Conservation (phyloP, 495 filamentous ascomycete genomes). For the Penicillium simplicissimum region DNA sequence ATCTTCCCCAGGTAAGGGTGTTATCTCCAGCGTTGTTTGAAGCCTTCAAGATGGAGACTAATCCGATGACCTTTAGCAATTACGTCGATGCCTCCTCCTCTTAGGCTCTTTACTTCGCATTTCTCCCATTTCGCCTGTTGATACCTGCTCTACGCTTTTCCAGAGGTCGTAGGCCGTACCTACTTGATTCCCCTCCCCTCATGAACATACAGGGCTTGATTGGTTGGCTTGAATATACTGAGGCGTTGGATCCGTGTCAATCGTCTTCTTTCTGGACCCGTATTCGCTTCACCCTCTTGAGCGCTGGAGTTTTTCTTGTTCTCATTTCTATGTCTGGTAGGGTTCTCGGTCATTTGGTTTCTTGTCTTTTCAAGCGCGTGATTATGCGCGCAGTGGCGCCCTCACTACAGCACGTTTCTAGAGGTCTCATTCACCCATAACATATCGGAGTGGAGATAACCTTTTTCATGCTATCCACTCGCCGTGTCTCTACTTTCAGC, state of each 20-base stretch:
- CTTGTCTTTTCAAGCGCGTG: conserved; percentile 3
- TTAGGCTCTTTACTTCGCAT: conserved; percentile 11
- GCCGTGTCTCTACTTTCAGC: background rate
- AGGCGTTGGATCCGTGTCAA: conserved; percentile 17
- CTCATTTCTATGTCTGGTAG: conserved; percentile 10
- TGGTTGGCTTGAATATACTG: conserved; percentile 18
- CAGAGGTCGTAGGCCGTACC: background rate
- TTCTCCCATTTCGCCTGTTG: conserved; percentile 7
- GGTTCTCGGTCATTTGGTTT: background rate
- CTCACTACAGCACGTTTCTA: background rate
- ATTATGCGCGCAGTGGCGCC: conserved; percentile 7
- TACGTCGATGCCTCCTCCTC: conserved; percentile 44
- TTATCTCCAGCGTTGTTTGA: background rate
- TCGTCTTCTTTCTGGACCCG: conserved; percentile 3
- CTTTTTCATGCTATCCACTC: background rate
- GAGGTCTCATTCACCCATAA: background rate
- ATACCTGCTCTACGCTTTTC: conserved; percentile 8
- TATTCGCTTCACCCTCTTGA: conserved; percentile 20
- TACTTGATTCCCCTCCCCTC: conserved; percentile 2
- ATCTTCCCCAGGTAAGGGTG: conserved; percentile 58
- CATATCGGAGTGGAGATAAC: conserved; percentile 12
- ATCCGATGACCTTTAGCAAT: conserved; percentile 33
- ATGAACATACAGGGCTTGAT: conserved; percentile 17
- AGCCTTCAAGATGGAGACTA: conserved; percentile 5
- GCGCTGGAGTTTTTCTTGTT: conserved; percentile 29